A percentile compares a stretch with the other conserved stretches of the same genome.
phyloP scores from a whole-genome alignment of 208 protist genomes.

The Naegleria gruberi region DNA sequence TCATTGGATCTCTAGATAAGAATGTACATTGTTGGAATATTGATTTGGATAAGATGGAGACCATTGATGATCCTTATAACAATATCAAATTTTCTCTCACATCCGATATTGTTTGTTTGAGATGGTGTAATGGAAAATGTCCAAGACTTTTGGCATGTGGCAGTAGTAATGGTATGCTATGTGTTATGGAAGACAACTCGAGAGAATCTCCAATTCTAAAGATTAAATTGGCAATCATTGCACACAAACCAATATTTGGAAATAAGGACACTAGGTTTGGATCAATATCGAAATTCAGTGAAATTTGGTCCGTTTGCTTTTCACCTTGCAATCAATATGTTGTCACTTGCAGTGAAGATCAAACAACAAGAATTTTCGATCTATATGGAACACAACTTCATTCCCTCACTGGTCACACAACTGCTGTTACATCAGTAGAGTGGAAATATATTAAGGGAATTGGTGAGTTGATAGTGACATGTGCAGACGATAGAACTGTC shows the following conservation, averaged over 20 bases:
- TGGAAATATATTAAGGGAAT: not conserved
- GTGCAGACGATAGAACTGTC: conserved; percentile 2
- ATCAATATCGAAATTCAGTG: not conserved
- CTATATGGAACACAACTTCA: not conserved
- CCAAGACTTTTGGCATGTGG: not conserved
- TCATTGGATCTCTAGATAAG: not conserved
- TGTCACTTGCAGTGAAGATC: not conserved
- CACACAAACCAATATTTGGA: not conserved
- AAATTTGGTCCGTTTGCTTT: conserved; percentile 3
- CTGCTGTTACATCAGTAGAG: not conserved
- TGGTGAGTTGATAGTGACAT: not conserved
- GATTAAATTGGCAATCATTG: conserved; percentile 1
- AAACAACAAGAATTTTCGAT: conserved; percentile 6
- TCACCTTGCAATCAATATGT: not conserved
- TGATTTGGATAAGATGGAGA: not conserved
- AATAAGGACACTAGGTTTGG: not conserved
- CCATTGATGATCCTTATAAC: not conserved
- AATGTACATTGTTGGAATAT: conserved; percentile 8
- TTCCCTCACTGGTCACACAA: not conserved
- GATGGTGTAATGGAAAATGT: not conserved
- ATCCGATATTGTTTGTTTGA: not conserved
- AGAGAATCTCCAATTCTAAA: not conserved
- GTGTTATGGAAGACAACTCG: not conserved
- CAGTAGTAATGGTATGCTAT: conserved; percentile 2
- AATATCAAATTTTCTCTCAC: not conserved